A percentile compares a stretch with the other conserved stretches of the same genome.
Evolutionary conservation across 1,139 yeast genomes (phyloP).

Genomic region (Candida frijolesensis): DNA sequence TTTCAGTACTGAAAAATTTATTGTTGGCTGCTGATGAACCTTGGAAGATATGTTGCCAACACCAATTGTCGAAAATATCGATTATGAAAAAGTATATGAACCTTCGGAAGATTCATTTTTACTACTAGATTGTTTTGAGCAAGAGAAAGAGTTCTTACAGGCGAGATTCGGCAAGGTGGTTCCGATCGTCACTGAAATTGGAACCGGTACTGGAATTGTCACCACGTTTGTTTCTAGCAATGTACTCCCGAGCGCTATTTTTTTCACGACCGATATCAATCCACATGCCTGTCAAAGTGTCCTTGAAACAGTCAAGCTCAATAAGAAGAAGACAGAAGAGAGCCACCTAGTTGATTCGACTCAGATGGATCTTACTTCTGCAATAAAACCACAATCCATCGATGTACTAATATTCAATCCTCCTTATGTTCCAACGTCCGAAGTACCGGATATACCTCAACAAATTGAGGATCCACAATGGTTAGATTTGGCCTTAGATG

Average conservation of each 20-base stretch:
- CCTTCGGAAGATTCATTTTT: slow-evolving; percentile 93
- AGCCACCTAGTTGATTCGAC: slow-evolving; percentile 49
- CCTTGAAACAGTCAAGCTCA: slow-evolving; percentile 49
- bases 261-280: slow-evolving; percentile 75
- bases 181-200: slow-evolving; percentile 80
- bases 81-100: slow-evolving; percentile 67
- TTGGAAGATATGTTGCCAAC: slow-evolving; percentile 39
- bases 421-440: slow-evolving; percentile 91
- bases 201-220: slow-evolving; percentile 90
- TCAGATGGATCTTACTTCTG: slow-evolving; percentile 59
- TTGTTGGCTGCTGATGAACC: background rate
- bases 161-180: slow-evolving; percentile 26
- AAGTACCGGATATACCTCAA: slow-evolving; percentile 58
- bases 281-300: slow-evolving; percentile 71
- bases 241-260: slow-evolving; percentile 52
- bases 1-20: background rate
- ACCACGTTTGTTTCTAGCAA: slow-evolving; percentile 67
- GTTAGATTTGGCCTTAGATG: slow-evolving; percentile 87
- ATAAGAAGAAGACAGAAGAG: slow-evolving; percentile 48
- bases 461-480: slow-evolving; percentile 55
- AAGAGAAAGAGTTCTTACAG: slow-evolving; percentile 42
- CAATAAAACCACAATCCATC: slow-evolving; percentile 47
- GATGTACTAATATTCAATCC: slow-evolving; percentile 88
- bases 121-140: slow-evolving; percentile 76
- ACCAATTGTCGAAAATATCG: slow-evolving; percentile 34